Base-by-base conservation (phyloP, 2,329 filamentous ascomycete species). In the Boeremia exigua region DNA sequence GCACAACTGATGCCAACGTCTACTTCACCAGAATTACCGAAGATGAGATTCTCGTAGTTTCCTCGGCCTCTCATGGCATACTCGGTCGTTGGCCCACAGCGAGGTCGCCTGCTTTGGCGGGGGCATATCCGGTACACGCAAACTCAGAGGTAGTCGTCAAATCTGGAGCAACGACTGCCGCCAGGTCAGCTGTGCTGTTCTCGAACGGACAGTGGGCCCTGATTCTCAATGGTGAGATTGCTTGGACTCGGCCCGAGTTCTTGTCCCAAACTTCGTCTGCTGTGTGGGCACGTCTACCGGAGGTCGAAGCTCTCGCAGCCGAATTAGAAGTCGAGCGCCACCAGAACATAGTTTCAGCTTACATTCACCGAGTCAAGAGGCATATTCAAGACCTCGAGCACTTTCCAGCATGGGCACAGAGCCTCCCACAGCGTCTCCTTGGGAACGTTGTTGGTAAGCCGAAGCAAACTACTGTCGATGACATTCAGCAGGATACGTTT, bases 271-370 rank as follows among this genome's bases (percentile, higher is more conserved):
- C 86, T n/a, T 82, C 91, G 25, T 88, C 91, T 48, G 93, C 92
- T 33, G 85, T 86, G 10, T 96, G 91, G 84, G 90, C 89, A 0
- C 90, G 94, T 45, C 84, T 91, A 6, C 87, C 88, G 11, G 86
- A 88, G 62, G 84, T 84, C 14, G 89, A 93, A 70, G 84, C 87
- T 47, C 80, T 97, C 44, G 92, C 88, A 6, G 88, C 90, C 72
- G 90, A 92, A 28, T 81, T 98, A 7, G 90, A 96, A 63, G 85
- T 90, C 23, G 94, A 99, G 77, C 90, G 91, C 4, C 90, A 96
- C 70, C 89, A 88, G 68, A 96, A 89, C 70, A 82, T 91, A 3
- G 69, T 91, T 6, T 81, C 84, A 10, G 95, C 95, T n/a, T 99
- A 96, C 69, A 78, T 94, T 27, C 92, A 97, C 76, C 89, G 95